Conservation (phyloP, 1,284 basidiomycete genomes). For the Microbotryum lychnidis-dioicae region DNA sequence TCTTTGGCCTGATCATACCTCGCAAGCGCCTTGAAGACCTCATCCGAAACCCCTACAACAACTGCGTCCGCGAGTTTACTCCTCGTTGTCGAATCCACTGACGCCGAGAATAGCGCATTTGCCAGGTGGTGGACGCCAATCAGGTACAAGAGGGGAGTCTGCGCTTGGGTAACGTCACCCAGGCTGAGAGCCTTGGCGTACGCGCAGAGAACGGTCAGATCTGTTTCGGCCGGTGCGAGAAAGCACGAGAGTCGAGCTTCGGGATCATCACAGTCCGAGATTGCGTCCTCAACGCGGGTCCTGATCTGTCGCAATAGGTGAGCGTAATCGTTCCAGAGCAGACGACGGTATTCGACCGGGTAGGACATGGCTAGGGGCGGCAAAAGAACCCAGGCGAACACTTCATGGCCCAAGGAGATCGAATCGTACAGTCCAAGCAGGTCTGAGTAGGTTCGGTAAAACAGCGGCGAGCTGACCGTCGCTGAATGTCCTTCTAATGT, state of each 20-base stretch:
- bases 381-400: conserved; percentile 70
- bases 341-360: conserved; percentile 70
- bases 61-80: too few relatives aligned
- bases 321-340: conserved; percentile 72
- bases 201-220: conserved; percentile 13
- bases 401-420: conserved; percentile 73
- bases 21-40: too few relatives aligned
- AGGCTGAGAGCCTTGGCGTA: conserved; percentile 21
- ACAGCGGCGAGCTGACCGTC: conserved; percentile 39
- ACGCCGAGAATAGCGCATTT: conserved; percentile 3
- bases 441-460: conserved; percentile 92
- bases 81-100: too few relatives aligned
- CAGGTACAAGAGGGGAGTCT: conserved; percentile 51
- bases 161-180: background rate
- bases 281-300: conserved; percentile 1
- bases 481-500: conserved; percentile 1
- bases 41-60: too few relatives aligned
- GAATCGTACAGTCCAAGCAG: conserved; percentile 81
- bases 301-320: conserved; percentile 42
- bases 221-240: conserved; percentile 19
- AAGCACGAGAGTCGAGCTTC: conserved; percentile 3
- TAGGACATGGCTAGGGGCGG: conserved; percentile 68
- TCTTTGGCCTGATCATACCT: too few relatives aligned
- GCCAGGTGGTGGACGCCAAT: conserved; percentile 75
- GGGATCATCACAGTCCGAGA: conserved; percentile 5